These are phyloP conservation scores for Citrus mangshanensis DNA, from an alignment of 345 rosid species.

Conservation along the genomic window DNA sequence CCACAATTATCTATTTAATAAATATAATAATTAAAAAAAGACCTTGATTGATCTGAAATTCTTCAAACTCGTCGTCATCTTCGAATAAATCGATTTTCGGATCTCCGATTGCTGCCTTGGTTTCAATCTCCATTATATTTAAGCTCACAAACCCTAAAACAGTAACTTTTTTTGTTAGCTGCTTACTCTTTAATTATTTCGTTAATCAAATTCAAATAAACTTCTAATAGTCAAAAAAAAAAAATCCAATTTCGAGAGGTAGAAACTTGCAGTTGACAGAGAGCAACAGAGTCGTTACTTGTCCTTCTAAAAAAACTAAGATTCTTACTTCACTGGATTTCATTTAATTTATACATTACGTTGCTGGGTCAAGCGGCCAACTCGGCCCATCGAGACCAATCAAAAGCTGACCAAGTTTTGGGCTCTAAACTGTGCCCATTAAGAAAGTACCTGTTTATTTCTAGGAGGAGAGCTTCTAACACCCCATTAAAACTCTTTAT, in stretches of 20 bases:
- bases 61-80: conserved; percentile 95
- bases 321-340: neutral
- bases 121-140: conserved; percentile 2
- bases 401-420: too few species aligned
- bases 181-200: neutral
- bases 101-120: conserved; percentile 34
- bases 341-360: too few species aligned
- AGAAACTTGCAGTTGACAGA: neutral
- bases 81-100: conserved; percentile 85
- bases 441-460: too few species aligned
- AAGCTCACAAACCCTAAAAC: neutral
- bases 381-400: neutral
- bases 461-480: accelerated
- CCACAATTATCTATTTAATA: too few species aligned
- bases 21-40: too few species aligned
- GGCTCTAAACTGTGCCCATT: too few species aligned
- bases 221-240: too few species aligned
- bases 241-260: too few species aligned
- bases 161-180: neutral
- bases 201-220: too few species aligned
- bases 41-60: conserved; percentile 70
- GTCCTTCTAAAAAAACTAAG: neutral
- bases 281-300: neutral
- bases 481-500: too few species aligned
- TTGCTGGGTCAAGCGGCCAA: neutral